A percentile compares a stretch with the other conserved stretches of the same genome.
phyloP scores from a whole-genome alignment of 495 filamentous ascomycete species.

The Amphirosellinia nigrospora region DNA sequence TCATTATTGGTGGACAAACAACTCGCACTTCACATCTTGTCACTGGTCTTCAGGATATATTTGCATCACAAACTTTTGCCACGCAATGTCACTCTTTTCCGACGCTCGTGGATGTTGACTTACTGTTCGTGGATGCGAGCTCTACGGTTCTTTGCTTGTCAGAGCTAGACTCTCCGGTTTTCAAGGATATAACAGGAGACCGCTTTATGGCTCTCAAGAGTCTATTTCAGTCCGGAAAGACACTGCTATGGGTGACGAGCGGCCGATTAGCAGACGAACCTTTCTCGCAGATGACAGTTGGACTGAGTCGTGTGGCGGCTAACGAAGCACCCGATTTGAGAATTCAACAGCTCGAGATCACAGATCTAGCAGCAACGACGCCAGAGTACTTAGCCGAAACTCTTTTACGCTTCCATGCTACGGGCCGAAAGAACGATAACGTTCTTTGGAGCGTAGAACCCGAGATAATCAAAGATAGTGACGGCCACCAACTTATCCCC shows the following conservation, averaged over 20 bases:
- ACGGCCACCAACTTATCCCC: constrained; percentile 33
- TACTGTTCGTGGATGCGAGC: neutral
- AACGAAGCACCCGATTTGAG: constrained; percentile 27
- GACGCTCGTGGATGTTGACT: constrained; percentile 20
- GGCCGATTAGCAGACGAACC: constrained; percentile 44
- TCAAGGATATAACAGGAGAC: constrained; percentile 42
- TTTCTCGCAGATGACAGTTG: constrained; percentile 47
- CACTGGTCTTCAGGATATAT: neutral
- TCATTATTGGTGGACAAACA: constrained; percentile 19
- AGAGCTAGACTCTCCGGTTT: constrained; percentile 52
- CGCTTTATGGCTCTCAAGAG: constrained; percentile 32
- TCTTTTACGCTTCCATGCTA: constrained; percentile 8
- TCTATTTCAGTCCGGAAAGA: constrained; percentile 45
- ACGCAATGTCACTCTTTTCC: constrained; percentile 13
- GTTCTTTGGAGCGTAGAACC: constrained; percentile 9
- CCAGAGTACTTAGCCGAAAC: constrained; percentile 1
- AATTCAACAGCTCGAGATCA: constrained; percentile 20
- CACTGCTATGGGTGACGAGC: constrained; percentile 51
- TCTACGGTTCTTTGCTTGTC: constrained; percentile 47
- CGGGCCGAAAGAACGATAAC: neutral
- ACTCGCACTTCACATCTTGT: neutral
- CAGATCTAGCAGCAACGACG: neutral
- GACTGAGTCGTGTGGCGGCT: constrained; percentile 44
- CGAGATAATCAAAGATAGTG: neutral
- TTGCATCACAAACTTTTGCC: neutral